Evolutionary conservation across 371 early-diverging fungal species (phyloP).

Genomic region (Mucor plumbeus): DNA sequence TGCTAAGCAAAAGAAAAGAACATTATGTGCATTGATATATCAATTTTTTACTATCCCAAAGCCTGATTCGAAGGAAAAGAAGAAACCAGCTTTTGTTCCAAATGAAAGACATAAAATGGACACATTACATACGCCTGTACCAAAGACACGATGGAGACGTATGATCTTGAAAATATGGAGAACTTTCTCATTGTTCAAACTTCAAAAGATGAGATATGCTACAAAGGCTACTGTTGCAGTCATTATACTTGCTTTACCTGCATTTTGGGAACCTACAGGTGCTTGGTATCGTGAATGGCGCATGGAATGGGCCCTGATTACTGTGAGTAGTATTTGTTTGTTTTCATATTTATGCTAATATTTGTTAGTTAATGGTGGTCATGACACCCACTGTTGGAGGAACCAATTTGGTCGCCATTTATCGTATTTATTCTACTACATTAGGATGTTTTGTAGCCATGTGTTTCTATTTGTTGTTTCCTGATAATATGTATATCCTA

Average conservation of each 20-base stretch:
- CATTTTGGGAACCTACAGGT: conserved; percentile 67
- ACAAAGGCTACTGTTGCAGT: conserved; percentile 70
- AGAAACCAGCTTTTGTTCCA: conserved; percentile 29
- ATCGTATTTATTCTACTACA: conserved; percentile 74
- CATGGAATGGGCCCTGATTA: conserved; percentile 82
- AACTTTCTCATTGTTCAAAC: conserved; percentile 65
- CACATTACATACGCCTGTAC: conserved; percentile 72
- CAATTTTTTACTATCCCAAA: not conserved
- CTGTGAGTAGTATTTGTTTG: conserved; percentile 39
- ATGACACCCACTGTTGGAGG: conserved; percentile 89
- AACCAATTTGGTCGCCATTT: conserved; percentile 71
- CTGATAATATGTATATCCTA: conserved; percentile 49
- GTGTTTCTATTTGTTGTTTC: conserved; percentile 58
- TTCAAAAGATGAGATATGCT: conserved; percentile 73
- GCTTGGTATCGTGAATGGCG: conserved; percentile 64
- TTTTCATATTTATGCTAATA: not conserved
- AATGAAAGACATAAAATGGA: conserved; percentile 59
- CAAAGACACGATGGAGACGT: conserved; percentile 54
- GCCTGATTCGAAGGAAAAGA: not conserved
- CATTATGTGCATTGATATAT: conserved; percentile 14
- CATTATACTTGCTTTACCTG: conserved; percentile 65
- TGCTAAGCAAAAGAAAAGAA: conserved; percentile 23
- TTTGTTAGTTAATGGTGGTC: conserved; percentile 60
- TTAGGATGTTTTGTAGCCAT: conserved; percentile 69
- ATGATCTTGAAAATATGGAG: conserved; percentile 63